phyloP scores from a whole-genome alignment of 1,284 basidiomycete species.

The Cystobasidium pallidum region DNA sequence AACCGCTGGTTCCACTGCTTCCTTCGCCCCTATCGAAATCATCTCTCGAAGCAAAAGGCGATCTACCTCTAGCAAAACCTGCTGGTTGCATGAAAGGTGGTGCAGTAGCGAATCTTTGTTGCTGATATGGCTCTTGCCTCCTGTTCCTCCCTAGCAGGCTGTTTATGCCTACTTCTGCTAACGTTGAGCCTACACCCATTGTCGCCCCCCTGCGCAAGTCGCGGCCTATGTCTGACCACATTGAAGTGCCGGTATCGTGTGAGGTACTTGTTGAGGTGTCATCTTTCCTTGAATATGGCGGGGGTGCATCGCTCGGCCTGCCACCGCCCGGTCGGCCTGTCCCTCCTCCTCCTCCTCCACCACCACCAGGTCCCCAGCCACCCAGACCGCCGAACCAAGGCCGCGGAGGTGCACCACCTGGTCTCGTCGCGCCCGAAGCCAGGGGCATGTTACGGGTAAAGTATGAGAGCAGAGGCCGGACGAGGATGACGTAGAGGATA shows the following conservation, averaged over 20 bases:
- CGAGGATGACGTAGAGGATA: conserved; percentile 48
- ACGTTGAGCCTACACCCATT: conserved; percentile 13
- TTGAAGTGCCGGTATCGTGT: not conserved
- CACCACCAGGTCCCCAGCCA: conserved; percentile 53
- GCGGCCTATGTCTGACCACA: conserved; percentile 20
- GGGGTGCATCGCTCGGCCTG: conserved; percentile 65
- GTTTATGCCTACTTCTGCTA: conserved; percentile 51
- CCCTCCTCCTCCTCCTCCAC: conserved; percentile 53
- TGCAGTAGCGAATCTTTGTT: conserved; percentile 57
- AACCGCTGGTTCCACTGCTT: conserved; percentile 50
- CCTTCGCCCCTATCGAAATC: conserved; percentile 55
- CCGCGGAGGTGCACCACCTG: conserved; percentile 44
- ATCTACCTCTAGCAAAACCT: conserved; percentile 1
- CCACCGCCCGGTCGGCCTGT: conserved; percentile 57
- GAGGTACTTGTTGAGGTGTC: conserved; percentile 47
- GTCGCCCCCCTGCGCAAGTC: conserved; percentile 18
- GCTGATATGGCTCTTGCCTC: conserved; percentile 57
- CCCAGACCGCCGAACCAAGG: conserved; percentile 46
- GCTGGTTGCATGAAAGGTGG: conserved; percentile 15
- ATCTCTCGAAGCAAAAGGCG: conserved; percentile 5
- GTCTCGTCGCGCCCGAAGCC: conserved; percentile 17
- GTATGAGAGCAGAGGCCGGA: conserved; percentile 23
- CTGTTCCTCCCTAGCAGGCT: conserved; percentile 47
- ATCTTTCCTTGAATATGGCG: conserved; percentile 70
- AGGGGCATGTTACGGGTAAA: conserved; percentile 35